Evolutionary conservation across 352 stramenopile genomes (phyloP), one percentile per base, ranked within the genome.

Genomic region (Hyaloperonospora brassicae): DNA sequence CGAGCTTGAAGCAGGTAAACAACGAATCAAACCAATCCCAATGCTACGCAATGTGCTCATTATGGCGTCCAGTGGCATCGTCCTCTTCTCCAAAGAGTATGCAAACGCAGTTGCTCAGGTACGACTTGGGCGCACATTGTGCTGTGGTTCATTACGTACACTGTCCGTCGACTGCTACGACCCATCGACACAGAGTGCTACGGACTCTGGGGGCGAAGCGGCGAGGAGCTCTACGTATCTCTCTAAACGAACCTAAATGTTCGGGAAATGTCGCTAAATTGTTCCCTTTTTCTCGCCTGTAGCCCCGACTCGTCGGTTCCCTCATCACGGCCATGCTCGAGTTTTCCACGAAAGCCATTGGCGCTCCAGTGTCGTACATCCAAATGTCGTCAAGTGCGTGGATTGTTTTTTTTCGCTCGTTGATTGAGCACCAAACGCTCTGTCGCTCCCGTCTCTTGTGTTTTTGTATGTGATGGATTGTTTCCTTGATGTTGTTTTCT

Each of bases 41-140:
- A 97, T 97, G 89, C 81, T 97, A 54, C 84, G 86, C 50, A 97
- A 95, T 66, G 84, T 97, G 45, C 73, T 97, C 40, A 86, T 97
- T 58, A 96, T 97, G 81, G 75, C 86, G 30, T 86, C 79, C 36
- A 97, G 87, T 66, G 89, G 89, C 61, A 90, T 96, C 66, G 82
- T 96, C 54, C 81, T 97, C 51, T 97, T 97, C 71, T 95, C 81
- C 46, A 94, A 96, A 55, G 87, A 96, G 57, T 96, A 94, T 63
- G 80, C 78, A 35, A 95, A 95, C 53, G 70, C 81, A 23, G 71
- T 96, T 22, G 76, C 80, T 1, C 83, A 94, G 78, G 80, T 92
- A 71, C 1, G 3, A 13, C 0, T 34, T 34, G 17, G 17, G 17
- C 17, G 17, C 17, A 17, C 17, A 17, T 17, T 17, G 17, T 17